Base-by-base conservation (phyloP, 371 early-diverging fungal genomes). In the Syncephalastrum racemosum region DNA sequence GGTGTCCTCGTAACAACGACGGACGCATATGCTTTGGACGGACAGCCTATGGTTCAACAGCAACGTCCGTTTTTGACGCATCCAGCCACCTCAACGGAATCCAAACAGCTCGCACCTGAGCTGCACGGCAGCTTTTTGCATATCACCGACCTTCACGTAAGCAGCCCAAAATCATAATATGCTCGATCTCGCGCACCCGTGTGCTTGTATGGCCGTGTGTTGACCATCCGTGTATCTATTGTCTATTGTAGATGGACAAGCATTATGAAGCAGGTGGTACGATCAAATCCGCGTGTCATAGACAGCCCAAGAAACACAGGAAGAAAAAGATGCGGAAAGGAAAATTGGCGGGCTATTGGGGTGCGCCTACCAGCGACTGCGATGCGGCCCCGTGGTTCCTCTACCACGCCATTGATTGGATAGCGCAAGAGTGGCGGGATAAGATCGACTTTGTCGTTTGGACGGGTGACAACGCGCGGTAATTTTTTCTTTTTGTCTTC, bases 401-500 rank as follows among this genome's bases (percentile, higher is more conserved):
- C 22, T 71, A 90, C 31, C 84, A 83, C 4, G 87, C 88, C 0
- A 71, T 86, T 50, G 77, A 82, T 15, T 83, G 84, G 73, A 67
- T 91, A 40, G 72, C 67, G 10, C 50, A 63, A 8, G 70, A 82
- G 23, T 69, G 84, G 77, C 70, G 68, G 45, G 65, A 73, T 20
- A 56, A 69, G 22, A 70, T 87, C 39, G 90, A 91, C 60, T 91
- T 91, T 80, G 82, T 90, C 3, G 63, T 87, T 13, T 89, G 88
- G 84, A 90, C 92, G 4, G 92, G 92, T 18, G 90, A 89, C 60
- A 87, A 83, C 75, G 83, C 84, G 39, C 71, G 83, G 85, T 82
- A 70, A 53, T 52, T 18, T 18, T 16, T 14, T 15, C 4, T 15
- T 27, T 19, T 16, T 0, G 4, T 40, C 40, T 14, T 14, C 18